Evolutionary conservation across 345 rosid genomes (phyloP).

Genomic region (Boechera retrofracta): DNA sequence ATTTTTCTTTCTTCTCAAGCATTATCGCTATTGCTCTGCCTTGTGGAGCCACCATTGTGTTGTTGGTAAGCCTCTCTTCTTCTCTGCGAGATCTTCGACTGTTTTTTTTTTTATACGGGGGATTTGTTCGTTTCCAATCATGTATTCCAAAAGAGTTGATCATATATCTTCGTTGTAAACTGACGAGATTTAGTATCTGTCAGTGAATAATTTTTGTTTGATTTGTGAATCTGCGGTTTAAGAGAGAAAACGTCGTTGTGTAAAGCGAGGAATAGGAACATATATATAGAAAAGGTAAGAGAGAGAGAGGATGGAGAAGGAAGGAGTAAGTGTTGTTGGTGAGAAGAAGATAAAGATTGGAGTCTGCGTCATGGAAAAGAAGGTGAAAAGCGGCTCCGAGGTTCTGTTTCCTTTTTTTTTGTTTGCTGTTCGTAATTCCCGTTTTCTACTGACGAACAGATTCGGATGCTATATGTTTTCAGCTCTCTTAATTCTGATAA

Average conservation of each 20-base stretch:
- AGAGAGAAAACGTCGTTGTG: conserved; percentile 24
- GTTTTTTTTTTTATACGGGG: not conserved
- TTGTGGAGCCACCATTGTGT: conserved; percentile 35
- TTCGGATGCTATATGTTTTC: conserved; percentile 2
- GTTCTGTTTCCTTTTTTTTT: conserved; percentile 45
- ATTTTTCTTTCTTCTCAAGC: not conserved
- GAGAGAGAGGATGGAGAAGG: conserved; percentile 39
- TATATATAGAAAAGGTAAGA: not conserved
- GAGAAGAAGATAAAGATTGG: conserved; percentile 59
- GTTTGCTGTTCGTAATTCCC: conserved; percentile 25
- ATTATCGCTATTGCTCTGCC: conserved; percentile 28
- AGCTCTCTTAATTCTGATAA: not conserved
- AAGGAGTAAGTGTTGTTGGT: conserved; percentile 42
- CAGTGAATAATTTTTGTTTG: not conserved
- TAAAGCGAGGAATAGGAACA: not conserved
- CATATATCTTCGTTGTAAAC: not conserved
- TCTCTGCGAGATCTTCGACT: conserved; percentile 27
- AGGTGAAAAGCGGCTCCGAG: conserved; percentile 69
- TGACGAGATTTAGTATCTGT: conserved; percentile 14
- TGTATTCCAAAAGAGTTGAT: not conserved
- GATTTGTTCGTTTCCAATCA: not conserved
- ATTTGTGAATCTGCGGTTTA: conserved; percentile 31
- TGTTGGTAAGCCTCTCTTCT: conserved; percentile 34
- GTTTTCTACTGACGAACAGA: conserved; percentile 31
- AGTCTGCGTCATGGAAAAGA: conserved; percentile 83